Evolutionary conservation across 2,329 filamentous ascomycete species (phyloP).

Genomic region (Nigrospora osmanthi): DNA sequence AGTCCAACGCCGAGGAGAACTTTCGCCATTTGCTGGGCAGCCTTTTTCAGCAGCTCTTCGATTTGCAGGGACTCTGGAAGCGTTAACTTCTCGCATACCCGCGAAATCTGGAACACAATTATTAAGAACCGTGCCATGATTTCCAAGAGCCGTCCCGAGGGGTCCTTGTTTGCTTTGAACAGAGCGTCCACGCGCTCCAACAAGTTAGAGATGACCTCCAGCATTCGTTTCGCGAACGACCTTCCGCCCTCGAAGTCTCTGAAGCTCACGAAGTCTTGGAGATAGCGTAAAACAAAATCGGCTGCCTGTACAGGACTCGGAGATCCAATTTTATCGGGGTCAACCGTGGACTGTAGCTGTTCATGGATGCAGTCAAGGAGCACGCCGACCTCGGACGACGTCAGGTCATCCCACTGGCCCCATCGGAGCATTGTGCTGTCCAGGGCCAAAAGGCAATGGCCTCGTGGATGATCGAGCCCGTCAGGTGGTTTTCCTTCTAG

Average conservation of each 20-base stretch:
- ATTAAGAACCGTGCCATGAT: conserved; percentile 28
- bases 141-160: conserved; percentile 23
- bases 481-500: conserved; percentile 20
- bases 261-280: conserved; percentile 34
- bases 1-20: conserved; percentile 35
- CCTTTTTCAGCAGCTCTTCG: conserved; percentile 39
- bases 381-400: conserved; percentile 55
- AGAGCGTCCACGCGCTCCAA: conserved; percentile 23
- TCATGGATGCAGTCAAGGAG: conserved; percentile 52
- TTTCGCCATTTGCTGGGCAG: conserved; percentile 28
- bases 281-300: conserved; percentile 40
- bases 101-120: conserved; percentile 28
- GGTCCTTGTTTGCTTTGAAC: conserved; percentile 4
- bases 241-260: conserved; percentile 22
- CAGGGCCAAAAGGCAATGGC: conserved; percentile 33
- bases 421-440: conserved; percentile 43
- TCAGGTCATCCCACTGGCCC: conserved; percentile 47
- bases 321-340: conserved; percentile 8
- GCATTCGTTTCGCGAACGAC: conserved; percentile 33
- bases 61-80: conserved; percentile 30
- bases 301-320: conserved; percentile 22
- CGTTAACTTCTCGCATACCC: conserved; percentile 31
- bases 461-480: conserved; percentile 19
- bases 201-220: conserved; percentile 35
- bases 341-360: conserved; percentile 23